Base-by-base conservation (phyloP, 148 eudicot species). In the Heliosperma pusillum region DNA sequence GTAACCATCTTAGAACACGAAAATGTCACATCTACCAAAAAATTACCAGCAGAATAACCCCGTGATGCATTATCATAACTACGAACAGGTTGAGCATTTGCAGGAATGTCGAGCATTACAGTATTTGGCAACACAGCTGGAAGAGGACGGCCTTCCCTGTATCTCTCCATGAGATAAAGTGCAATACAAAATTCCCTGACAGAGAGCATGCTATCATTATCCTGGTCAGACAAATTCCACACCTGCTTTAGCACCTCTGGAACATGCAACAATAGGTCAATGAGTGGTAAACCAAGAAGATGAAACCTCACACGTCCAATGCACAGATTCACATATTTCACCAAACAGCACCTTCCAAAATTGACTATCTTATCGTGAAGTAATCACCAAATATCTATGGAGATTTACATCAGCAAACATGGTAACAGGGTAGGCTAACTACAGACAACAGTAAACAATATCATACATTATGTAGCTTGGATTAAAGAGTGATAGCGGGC, bases 161-260 rank as follows among this genome's bases (percentile, higher is more conserved):
- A 80, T 63, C 97, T 87, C 73, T 96, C 99, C 94, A 96, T 96
- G 71, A 96, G 87, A 84, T 96, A 96, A 72, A 96, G 91, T 71
- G 99, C 99, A 84, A 96, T 85, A 64, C 99, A 96, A 50, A 96
- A 96, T 81, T 96, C 99, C 87, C 88, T 89, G 74, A 96, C 78
- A 77, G 99, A 90, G 81, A 96, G 97, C 97, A 89, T 92, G 84
- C 94, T 90, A 82, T 96, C 99, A 80, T 89, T 92, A 82, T 96
- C 99, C 87, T 92, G 97, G 86, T 96, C 99, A 83, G 99, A 92
- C 80, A 96, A 87, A 83, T 96, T 97, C 99, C 97, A 96, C 78
- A 96, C 99, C 91, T 96, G 94, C 88, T 85, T 96, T 77, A 96
- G 80, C 80, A 96, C 82, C 91, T 96, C 99, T 96, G 90, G 74